Percentiles rank a stretch among this genome's conserved stretches.
phyloP scores from a whole-genome alignment of 31 red algal species.

The Bonnemaisonia californica region DNA sequence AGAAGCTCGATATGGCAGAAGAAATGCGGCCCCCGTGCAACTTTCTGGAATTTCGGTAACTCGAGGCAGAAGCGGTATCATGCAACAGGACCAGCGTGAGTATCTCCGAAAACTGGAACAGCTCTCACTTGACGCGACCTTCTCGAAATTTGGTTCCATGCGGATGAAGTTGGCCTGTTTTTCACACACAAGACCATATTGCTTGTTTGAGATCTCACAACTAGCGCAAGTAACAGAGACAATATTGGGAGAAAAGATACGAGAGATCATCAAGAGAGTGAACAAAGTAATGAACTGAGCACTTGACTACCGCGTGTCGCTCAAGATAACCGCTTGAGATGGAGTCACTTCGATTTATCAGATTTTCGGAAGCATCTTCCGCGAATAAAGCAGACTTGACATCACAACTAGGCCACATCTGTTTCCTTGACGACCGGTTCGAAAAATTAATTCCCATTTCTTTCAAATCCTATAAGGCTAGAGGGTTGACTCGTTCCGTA shows the following conservation, averaged over 20 bases:
- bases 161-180: slow-evolving; percentile 33
- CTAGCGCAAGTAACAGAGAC: slow-evolving; percentile 40
- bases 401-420: slow-evolving; percentile 8
- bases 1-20: neutral
- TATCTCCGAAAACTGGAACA: slow-evolving; percentile 37
- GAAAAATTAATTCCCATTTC: slow-evolving; percentile 1
- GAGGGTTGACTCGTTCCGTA: neutral
- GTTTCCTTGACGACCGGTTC: neutral
- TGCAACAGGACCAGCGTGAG: slow-evolving; percentile 21
- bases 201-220: neutral
- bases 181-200: slow-evolving; percentile 11
- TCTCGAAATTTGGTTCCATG: slow-evolving; percentile 32
- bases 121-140: neutral
- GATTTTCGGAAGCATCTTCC: slow-evolving; percentile 17
- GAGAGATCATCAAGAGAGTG: neutral
- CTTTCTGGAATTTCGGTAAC: neutral
- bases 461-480: slow-evolving; percentile 14
- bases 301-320: neutral
- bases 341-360: slow-evolving; percentile 8
- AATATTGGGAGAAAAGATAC: neutral
- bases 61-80: neutral
- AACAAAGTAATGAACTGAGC: slow-evolving; percentile 6
- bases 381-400: slow-evolving; percentile 30
- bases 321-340: slow-evolving; percentile 9
- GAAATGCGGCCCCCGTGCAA: neutral